Evolutionary conservation across 2,329 filamentous ascomycete species (phyloP).

Genomic region (Thelonectria olida): DNA sequence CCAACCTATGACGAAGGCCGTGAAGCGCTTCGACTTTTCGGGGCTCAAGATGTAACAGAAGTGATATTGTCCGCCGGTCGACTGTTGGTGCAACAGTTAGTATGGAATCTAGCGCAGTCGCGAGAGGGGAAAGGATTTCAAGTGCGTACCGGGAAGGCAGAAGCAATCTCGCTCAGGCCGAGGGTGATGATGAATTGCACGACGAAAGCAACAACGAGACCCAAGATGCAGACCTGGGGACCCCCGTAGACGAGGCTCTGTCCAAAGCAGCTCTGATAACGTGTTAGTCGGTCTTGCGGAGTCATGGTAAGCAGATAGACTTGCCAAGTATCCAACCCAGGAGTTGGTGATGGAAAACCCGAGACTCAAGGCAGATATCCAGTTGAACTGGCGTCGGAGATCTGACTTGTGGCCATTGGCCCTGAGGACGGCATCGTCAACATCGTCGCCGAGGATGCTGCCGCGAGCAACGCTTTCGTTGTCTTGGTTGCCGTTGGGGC

Average conservation of each 20-base stretch:
- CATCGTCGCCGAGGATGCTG: constrained; percentile 4
- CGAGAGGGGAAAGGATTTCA: neutral
- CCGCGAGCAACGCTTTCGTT: constrained; percentile 12
- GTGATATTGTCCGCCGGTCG: constrained; percentile 24
- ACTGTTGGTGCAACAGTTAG: no score
- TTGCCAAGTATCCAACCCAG: constrained; percentile 21
- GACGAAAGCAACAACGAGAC: constrained; percentile 14
- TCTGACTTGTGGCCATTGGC: constrained; percentile 21
- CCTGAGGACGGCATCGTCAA: constrained; percentile 19
- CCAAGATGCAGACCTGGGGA: constrained; percentile 13
- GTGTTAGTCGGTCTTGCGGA: neutral
- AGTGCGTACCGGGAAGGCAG: constrained; percentile 16
- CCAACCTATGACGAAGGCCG: constrained; percentile 16
- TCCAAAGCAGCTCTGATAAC: constrained; percentile 15
- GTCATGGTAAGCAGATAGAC: no score
- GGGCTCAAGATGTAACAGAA: constrained; percentile 24
- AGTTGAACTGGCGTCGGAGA: constrained; percentile 23
- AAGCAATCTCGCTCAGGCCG: constrained; percentile 20
- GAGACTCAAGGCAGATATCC: constrained; percentile 19
- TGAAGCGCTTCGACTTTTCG: constrained; percentile 11
- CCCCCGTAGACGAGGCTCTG: constrained; percentile 23
- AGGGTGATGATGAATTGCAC: constrained; percentile 22
- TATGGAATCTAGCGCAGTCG: no score
- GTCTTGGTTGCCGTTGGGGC: neutral
- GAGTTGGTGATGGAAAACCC: constrained; percentile 26